phyloP scores from a whole-genome alignment of 2,329 filamentous ascomycete genomes.

The Aureobasidium namibiae region DNA sequence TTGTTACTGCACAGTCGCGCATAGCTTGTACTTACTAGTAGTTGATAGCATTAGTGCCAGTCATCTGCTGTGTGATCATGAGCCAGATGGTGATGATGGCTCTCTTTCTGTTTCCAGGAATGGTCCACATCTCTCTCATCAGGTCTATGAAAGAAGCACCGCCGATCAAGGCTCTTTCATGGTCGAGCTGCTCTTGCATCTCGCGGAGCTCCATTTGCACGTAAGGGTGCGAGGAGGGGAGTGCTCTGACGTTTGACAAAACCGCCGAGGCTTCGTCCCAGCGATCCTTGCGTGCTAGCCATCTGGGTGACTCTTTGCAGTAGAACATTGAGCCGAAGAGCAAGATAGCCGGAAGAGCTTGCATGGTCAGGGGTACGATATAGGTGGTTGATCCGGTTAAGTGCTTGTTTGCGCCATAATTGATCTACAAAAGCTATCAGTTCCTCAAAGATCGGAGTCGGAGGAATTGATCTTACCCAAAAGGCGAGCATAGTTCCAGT shows the following conservation, averaged over 20 bases:
- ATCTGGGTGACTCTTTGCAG: conserved; percentile 57
- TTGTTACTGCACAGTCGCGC: not conserved
- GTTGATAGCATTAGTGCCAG: conserved; percentile 38
- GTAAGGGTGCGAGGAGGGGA: conserved; percentile 53
- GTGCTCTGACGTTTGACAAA: conserved; percentile 49
- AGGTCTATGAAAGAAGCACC: conserved; percentile 55
- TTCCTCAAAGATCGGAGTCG: not conserved
- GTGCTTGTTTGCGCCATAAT: conserved; percentile 29
- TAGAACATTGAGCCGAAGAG: conserved; percentile 54
- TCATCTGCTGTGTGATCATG: conserved; percentile 66
- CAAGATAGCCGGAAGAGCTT: conserved; percentile 54
- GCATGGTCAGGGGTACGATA: conserved; percentile 56
- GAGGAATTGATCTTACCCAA: conserved; percentile 29
- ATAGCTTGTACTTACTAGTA: conserved; percentile 2
- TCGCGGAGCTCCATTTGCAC: conserved; percentile 46
- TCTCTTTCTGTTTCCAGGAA: conserved; percentile 56
- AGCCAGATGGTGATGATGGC: conserved; percentile 55
- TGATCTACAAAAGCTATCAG: not conserved
- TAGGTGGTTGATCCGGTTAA: conserved; percentile 43
- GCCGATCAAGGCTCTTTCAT: conserved; percentile 61
- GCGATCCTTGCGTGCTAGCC: conserved; percentile 58
- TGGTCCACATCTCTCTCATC: conserved; percentile 59
- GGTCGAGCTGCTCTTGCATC: conserved; percentile 59
- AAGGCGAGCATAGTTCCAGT: conserved; percentile 45
- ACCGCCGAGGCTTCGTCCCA: conserved; percentile 56